Evolutionary conservation across 805 yeast species (phyloP), one percentile per base, ranked within the genome.

Genomic region (Spathaspora passalidarum): DNA sequence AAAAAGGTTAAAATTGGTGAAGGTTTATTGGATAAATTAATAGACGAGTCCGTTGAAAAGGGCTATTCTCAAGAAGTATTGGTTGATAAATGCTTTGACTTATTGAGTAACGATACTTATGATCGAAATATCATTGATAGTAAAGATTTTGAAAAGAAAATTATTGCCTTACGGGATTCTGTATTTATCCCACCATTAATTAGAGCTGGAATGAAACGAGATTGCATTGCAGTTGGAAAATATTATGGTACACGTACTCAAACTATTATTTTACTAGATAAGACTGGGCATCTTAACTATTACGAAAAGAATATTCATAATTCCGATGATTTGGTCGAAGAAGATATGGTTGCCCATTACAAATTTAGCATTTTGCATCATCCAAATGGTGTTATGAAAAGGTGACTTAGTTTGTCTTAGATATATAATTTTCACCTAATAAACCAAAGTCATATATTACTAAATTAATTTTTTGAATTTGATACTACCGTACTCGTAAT

Each of bases 181-280:
- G 80, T 90, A 4, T 88, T 82, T 56, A 77, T 90, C 8, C 96
- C 96, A 2, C 88, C 89, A 0, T 56, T 86, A 35, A 46, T 40
- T 36, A 32, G 45, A 26, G 45, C 40, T 38, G 52, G 47, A 40
- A 23, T 25, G 7, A 17, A 32, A 22, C 35, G 32, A 19, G 34
- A 19, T 32, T 35, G 50, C 32, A 25, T 36, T 14, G 52, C 57
- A 2, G 48, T 72, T 13, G 88, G 89, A 0, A 62, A 69, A 18
- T 81, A 72, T 55, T 91, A 89, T 59, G 97, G 97, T 0, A 90
- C 97, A 0, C 68, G 97, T 45, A 87, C 96, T 0, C 96, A 90
- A 61, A 88, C 96, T 0, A 77, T 89, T 1, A 72, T 89, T 3
- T 54, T 88, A 18, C 72, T 86, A 8, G 80, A 79, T 56, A 74